Evolutionary conservation across 352 stramenopile genomes (phyloP), one percentile per base, ranked within the genome.

Genomic region (Phytopythium delawarense): DNA sequence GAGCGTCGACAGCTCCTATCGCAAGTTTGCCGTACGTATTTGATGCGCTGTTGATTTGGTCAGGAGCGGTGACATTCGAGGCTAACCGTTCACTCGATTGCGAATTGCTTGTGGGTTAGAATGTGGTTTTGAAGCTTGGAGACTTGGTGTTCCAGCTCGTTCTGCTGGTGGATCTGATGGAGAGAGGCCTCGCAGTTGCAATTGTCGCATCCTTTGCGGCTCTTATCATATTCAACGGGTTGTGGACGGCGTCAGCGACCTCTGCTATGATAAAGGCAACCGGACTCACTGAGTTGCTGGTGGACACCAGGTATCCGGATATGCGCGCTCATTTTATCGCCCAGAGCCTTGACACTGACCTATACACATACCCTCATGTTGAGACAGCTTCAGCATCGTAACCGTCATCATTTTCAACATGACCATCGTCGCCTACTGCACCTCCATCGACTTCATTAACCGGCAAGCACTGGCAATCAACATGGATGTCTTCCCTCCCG

Each of bases 361-460:
- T 30, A 30, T 30, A 30, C 25, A 4, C 25, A 1, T 30, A 3
- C 25, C 1, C 25, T 30, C 25, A 30, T 30, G 25, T 30, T 30
- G 25, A 30, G 25, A 30, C 30, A 84, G 72, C 7, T 72, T 82
- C 42, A 66, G 81, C 30, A 58, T 82, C 2, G 57, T 75, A 13
- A 69, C 76, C 35, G 64, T 63, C 1, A 59, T 81, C 21, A 56
- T 63, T 7, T 84, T 72, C 32, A 73, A 71, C 0, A 68, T 81
- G 32, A n/a, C 70, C 20, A 58, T 72, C 7, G 44, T 78, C 16
- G 4, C 66, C 15, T 77, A 78, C 32, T 72, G 70, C 21, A 44
- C 75, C 9, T 64, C 57, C 7, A 65, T 54, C 13, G 74, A 80
- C 23, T 63, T 50, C 16, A 70, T 82, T 35, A 62, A 73, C 23